These are phyloP conservation scores for Erysiphe neolycopersici DNA, from an alignment of 2,329 filamentous ascomycete genomes.

Conservation along the genomic window DNA sequence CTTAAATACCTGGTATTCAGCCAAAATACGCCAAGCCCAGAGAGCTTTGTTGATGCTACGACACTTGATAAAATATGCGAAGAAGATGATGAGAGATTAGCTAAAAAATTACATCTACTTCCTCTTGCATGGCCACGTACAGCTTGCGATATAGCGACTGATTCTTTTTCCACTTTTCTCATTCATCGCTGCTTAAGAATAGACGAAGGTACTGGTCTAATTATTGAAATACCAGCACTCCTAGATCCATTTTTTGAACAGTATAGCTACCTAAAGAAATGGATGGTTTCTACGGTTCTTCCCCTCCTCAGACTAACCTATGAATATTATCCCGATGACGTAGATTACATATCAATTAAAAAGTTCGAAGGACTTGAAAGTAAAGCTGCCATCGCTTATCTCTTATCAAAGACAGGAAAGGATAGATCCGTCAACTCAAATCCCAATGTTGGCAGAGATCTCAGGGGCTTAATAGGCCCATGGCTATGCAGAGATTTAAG, in stretches of 20 bases:
- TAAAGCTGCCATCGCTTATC: constrained; percentile 27
- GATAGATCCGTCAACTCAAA: constrained; percentile 4
- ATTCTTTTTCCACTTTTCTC: constrained; percentile 35
- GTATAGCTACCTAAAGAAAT: constrained; percentile 32
- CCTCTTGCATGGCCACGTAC: constrained; percentile 25
- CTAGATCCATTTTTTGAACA: constrained; percentile 39
- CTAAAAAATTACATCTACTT: constrained; percentile 33
- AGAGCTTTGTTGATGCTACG: constrained; percentile 23
- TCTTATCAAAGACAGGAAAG: constrained; percentile 28
- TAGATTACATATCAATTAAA: constrained; percentile 24
- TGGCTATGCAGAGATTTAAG: constrained; percentile 42
- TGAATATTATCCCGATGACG: constrained; percentile 32
- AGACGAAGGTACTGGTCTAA: constrained; percentile 43
- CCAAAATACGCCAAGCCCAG: constrained; percentile 12
- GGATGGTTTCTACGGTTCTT: constrained; percentile 42
- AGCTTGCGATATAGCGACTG: constrained; percentile 21
- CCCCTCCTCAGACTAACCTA: constrained; percentile 41
- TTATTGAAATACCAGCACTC: constrained; percentile 39
- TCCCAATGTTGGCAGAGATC: constrained; percentile 28
- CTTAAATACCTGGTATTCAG: constrained; percentile 24
- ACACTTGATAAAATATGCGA: constrained; percentile 30
- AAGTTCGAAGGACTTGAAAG: constrained; percentile 37
- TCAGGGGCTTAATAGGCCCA: constrained; percentile 41
- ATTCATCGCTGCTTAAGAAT: constrained; percentile 40
- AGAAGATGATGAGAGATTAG: constrained; percentile 34